phyloP scores from a whole-genome alignment of 441 rosid species.

The Monsonia emarginata region DNA sequence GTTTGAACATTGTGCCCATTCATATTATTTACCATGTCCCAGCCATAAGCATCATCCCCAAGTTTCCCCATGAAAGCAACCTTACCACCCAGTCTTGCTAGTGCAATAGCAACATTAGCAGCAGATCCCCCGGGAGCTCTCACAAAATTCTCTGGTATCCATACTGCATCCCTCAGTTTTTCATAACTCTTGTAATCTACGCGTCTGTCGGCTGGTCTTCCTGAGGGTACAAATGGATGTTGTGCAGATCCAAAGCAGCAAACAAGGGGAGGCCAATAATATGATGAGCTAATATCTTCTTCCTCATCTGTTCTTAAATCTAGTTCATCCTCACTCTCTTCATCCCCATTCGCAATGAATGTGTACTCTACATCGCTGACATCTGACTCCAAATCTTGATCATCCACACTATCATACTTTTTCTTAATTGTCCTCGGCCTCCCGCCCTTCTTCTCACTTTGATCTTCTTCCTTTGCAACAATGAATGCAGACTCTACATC shows the following conservation, averaged over 20 bases:
- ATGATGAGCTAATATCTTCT: constrained; percentile 64
- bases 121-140: constrained; percentile 86
- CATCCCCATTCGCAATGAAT: constrained; percentile 26
- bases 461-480: neutral
- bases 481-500: neutral
- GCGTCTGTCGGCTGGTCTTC: constrained; percentile 76
- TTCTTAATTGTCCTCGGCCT: constrained; percentile 33
- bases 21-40: constrained; percentile 62
- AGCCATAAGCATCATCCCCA: constrained; percentile 79
- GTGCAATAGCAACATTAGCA: constrained; percentile 76
- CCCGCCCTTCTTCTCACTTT: neutral
- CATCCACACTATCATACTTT: constrained; percentile 28
- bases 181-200: constrained; percentile 59
- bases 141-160: constrained; percentile 61
- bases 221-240: constrained; percentile 80
- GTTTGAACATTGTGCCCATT: constrained; percentile 70
- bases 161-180: constrained; percentile 51
- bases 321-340: constrained; percentile 50
- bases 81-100: constrained; percentile 73
- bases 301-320: constrained; percentile 45
- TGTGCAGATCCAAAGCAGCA: constrained; percentile 92
- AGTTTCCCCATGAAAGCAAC: constrained; percentile 93
- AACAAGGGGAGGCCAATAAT: constrained; percentile 91
- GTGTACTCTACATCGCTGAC: constrained; percentile 25
- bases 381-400: constrained; percentile 34